Base-by-base conservation (phyloP, 805 yeast species). In the Cyberlindnera mrakii region DNA sequence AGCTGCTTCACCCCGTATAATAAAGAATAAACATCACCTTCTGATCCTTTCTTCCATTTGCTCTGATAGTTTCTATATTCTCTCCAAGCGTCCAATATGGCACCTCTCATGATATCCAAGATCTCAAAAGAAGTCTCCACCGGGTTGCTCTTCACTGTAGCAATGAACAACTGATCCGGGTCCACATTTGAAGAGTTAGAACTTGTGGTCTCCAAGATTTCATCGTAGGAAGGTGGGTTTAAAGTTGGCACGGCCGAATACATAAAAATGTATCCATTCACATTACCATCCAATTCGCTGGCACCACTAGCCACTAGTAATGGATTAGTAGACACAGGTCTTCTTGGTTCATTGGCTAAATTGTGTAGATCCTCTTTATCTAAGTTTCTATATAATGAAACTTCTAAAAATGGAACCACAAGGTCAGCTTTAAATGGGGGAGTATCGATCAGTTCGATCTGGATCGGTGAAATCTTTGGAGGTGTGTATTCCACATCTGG, bases 241-340 rank as follows among this genome's bases (percentile, higher is more conserved):
- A 66, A 52, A 18, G 75, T 70, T 0, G 95, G 93, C 3, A 84
- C 75, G 3, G 86, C 81, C 43, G 81, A 74, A 59, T 83, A 85
- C 37, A 81, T 78, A 31, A 82, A 69, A 35, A 82, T 67, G 58
- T 85, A 85, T 0, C 90, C 91, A 57, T 82, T 83, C n/a, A 85
- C 73, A 29, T 77, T 70, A 5, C 89, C 90, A 56, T 85, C 83
- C 51, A 85, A 61, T 46, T 83, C 91, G 35, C 86, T 75, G 5
- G 89, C 85, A 1, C 93, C 93, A 32, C 87, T 79, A 5, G 88
- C 91, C 3, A 82, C 85, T 11, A 85, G 59, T 43, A 85, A 59
- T 3, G 90, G 85, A 41, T 78, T 79, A 6, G 87, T 80, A 11
- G 76, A 70, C 0, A 78, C 84, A 4, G 81, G 80, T 45, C 68